These are phyloP conservation scores for Debaryomyces hansenii DNA, from an alignment of 805 yeast genomes.

Conservation along the genomic window DNA sequence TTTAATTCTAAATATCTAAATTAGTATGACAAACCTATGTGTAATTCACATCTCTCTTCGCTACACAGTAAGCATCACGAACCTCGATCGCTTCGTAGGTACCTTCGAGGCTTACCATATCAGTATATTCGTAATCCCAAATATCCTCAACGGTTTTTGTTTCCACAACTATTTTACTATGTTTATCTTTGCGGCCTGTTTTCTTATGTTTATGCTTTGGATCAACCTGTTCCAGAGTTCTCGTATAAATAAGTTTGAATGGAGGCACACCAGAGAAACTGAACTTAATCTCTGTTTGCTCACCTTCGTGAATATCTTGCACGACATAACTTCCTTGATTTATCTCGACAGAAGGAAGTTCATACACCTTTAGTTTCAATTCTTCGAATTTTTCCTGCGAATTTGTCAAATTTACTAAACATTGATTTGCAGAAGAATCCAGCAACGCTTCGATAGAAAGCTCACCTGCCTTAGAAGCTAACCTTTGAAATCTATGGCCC, in stretches of 20 bases:
- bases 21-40: background rate
- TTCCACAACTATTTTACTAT: conserved; percentile 37
- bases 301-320: conserved; percentile 92
- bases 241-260: conserved; percentile 77
- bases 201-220: conserved; percentile 9
- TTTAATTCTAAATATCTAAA: too few relatives aligned
- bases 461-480: conserved; percentile 82
- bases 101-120: conserved; percentile 84
- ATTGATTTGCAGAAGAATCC: conserved; percentile 72
- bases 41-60: conserved; percentile 13
- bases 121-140: conserved; percentile 64
- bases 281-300: conserved; percentile 83
- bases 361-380: conserved; percentile 38
- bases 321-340: conserved; percentile 73
- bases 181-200: conserved; percentile 22
- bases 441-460: conserved; percentile 64
- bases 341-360: conserved; percentile 74
- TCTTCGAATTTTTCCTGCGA: conserved; percentile 30
- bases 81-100: conserved; percentile 90
- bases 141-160: conserved; percentile 69
- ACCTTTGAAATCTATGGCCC: conserved; percentile 50
- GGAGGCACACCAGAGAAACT: conserved; percentile 89
- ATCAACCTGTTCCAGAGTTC: conserved; percentile 51
- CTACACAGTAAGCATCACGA: conserved; percentile 76
- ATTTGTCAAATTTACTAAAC: conserved; percentile 59